phyloP scores from a whole-genome alignment of 345 rosid species.

The Lepidium aucheri region DNA sequence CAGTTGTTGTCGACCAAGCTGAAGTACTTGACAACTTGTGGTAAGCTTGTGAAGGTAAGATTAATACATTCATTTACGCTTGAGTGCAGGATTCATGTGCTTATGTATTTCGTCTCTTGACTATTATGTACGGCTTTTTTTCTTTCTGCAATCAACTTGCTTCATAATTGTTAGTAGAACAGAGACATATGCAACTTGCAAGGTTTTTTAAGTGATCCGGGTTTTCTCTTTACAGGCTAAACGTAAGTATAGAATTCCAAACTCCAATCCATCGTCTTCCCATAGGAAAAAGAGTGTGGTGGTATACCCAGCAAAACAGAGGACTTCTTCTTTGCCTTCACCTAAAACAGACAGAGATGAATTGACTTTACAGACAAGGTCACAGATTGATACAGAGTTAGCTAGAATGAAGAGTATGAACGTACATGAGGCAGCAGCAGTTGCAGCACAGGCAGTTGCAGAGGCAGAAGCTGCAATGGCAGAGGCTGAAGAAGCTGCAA shows the following conservation, averaged over 20 bases:
- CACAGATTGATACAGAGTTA: constrained; percentile 76
- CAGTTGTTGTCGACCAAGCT: constrained; percentile 76
- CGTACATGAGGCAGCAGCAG: constrained; percentile 72
- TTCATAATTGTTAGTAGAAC: not conserved
- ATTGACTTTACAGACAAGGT: constrained; percentile 39
- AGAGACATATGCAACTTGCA: not conserved
- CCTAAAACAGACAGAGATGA: constrained; percentile 51
- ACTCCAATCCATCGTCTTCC: constrained; percentile 31
- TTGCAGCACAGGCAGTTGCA: constrained; percentile 87
- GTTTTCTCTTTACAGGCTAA: constrained; percentile 51
- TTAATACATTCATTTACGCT: not conserved
- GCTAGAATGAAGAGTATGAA: constrained; percentile 79
- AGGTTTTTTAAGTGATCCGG: not conserved
- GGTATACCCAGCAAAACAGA: constrained; percentile 36
- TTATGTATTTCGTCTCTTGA: not conserved
- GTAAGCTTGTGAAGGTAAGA: constrained; percentile 80
- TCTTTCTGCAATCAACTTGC: not conserved
- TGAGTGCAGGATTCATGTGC: not conserved
- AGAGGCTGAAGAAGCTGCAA: constrained; percentile 93
- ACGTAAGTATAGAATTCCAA: constrained; percentile 78
- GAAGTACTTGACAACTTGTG: constrained; percentile 62
- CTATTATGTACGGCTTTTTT: not conserved
- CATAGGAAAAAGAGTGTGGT: constrained; percentile 47
- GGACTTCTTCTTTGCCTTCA: constrained; percentile 22
- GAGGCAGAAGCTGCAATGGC: constrained; percentile 92